phyloP scores from a whole-genome alignment of 2,329 filamentous ascomycete genomes.

The Colletotrichum sublineola region DNA sequence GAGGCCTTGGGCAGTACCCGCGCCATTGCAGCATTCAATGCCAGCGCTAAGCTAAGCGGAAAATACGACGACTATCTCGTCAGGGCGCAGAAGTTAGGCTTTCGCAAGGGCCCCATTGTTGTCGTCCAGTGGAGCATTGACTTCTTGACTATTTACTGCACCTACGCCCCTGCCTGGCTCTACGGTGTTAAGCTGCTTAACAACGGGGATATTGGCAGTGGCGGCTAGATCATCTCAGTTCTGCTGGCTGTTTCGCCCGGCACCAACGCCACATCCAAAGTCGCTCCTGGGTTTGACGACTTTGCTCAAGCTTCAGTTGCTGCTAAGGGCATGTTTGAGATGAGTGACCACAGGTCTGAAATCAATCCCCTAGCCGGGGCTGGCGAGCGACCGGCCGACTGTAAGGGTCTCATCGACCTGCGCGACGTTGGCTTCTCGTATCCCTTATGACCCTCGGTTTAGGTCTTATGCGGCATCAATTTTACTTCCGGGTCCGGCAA shows the following conservation, averaged over 20 bases:
- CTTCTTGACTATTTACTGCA: constrained; percentile 77
- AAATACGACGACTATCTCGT: constrained; percentile 55
- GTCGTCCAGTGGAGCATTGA: constrained; percentile 72
- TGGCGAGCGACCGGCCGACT: constrained; percentile 39
- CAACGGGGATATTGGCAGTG: constrained; percentile 51
- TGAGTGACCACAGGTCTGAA: constrained; percentile 60
- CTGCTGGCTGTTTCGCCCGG: neutral
- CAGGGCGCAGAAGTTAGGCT: constrained; percentile 63
- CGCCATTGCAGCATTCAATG: neutral
- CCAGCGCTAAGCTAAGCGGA: neutral
- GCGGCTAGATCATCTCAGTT: constrained; percentile 41
- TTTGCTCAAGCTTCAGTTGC: constrained; percentile 51
- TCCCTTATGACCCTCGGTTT: constrained; percentile 56
- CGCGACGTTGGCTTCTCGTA: constrained; percentile 60
- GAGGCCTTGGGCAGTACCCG: neutral
- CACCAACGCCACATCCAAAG: neutral
- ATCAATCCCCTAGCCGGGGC: constrained; percentile 56
- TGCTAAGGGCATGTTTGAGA: constrained; percentile 50
- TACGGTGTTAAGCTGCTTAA: constrained; percentile 55
- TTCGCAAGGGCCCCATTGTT: constrained; percentile 69
- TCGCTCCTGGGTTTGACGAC: neutral
- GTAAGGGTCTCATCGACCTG: constrained; percentile 52
- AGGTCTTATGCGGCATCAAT: constrained; percentile 58
- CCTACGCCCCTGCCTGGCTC: constrained; percentile 73
- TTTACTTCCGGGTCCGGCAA: no score